Base-by-base conservation (phyloP, 257 asterid genomes). In the Solanum bulbocastanum region DNA sequence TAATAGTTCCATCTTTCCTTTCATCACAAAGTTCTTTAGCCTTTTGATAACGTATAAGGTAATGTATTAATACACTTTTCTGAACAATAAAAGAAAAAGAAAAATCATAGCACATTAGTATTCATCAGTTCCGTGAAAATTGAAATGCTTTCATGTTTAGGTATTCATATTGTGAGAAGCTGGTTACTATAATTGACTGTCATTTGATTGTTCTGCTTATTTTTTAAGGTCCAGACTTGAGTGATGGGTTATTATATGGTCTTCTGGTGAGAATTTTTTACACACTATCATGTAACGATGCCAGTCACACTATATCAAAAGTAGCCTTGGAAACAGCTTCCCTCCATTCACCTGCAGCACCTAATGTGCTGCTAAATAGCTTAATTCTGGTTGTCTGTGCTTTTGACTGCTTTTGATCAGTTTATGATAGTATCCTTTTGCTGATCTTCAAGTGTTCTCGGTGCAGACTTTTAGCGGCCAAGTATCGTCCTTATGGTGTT, bases 401-500 rank as follows among this genome's bases (percentile, higher is more conserved):
- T 78, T 65, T 33, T 37, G n/a, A 79, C 25, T 81, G 23, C 6
- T 74, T 39, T 39, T 18, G 44, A 82, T 69, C 86, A 82, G 69
- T 82, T 82, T 49, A 82, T 49, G 69, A 49, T 60, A 49, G 86
- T 18, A 49, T 49, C 69, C 86, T 49, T 82, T 32, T 10, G 30
- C 69, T 82, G 69, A 82, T 82, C 18, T 65, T 33, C 69, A 10
- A 42, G 82, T 37, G 37, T 72, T 73, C 74, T 74, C 35, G n/a
- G 60, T 86, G 82, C 92, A 97, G 99, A 83, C 98, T 97, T 83
- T 92, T 97, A 86, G 96, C 99, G 6, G 98, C 98, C 81, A 97
- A 96, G 89, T 97, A 97, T 89, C 99, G 99, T 88, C 96, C 99
- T 14, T 89, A 93, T 91, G 97, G 97, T 86, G 99, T 97, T 73